These are phyloP conservation scores for Alloteropsis semialata DNA, from an alignment of 176 grass and related monocot genomes.

Conservation along the genomic window DNA sequence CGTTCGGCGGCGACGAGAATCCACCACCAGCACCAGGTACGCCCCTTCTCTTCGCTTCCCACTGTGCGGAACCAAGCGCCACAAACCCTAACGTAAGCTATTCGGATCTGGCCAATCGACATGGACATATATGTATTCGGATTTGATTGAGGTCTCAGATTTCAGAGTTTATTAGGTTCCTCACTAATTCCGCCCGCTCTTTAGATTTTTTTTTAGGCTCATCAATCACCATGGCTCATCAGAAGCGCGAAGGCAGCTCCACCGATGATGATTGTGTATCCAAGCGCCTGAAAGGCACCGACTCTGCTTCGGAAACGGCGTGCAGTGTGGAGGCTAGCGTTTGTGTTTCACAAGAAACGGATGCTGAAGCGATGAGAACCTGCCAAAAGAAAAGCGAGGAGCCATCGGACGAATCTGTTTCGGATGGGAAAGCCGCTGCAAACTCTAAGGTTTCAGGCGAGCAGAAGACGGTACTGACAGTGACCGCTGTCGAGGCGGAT, in stretches of 20 bases:
- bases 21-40: background rate
- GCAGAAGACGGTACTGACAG: slow-evolving; percentile 28
- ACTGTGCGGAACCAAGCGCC: background rate
- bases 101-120: background rate
- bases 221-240: slow-evolving; percentile 49
- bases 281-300: slow-evolving; percentile 47
- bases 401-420: background rate
- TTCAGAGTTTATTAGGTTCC: background rate
- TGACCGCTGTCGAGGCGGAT: slow-evolving; percentile 64
- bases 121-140: background rate
- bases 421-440: slow-evolving; percentile 2
- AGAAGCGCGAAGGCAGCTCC: slow-evolving; percentile 55
- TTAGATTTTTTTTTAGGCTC: background rate
- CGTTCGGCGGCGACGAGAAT: background rate
- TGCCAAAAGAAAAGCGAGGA: slow-evolving; percentile 1
- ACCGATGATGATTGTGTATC: slow-evolving; percentile 24
- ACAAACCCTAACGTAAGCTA: background rate
- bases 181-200: background rate
- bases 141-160: background rate
- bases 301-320: slow-evolving; percentile 13
- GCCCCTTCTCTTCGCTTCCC: background rate
- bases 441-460: slow-evolving; percentile 23
- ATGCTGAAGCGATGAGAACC: slow-evolving; percentile 13
- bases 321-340: background rate
- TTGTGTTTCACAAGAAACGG: slow-evolving; percentile 12